These are phyloP conservation scores for Abrus pulchellus DNA, from an alignment of 306 rosid species.

Conservation along the genomic window DNA sequence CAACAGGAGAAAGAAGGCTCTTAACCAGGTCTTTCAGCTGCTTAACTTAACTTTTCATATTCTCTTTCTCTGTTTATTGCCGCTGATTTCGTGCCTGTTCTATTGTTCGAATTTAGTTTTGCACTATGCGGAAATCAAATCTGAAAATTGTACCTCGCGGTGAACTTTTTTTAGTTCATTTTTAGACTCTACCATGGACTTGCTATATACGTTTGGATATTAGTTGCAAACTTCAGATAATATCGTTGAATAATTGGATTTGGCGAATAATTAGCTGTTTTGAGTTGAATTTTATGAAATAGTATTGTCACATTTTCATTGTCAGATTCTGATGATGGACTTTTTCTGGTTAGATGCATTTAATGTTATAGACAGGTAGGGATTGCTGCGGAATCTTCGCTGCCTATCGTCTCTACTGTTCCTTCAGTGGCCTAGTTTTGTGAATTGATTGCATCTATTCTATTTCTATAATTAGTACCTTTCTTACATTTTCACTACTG, in stretches of 20 bases:
- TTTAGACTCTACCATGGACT: background rate
- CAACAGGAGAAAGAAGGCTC: constrained; percentile 57
- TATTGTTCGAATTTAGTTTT: no score
- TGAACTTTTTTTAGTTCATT: constrained; percentile 2
- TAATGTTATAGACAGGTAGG: background rate
- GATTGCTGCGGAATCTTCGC: background rate
- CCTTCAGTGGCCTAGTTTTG: background rate
- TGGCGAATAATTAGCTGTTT: constrained; percentile 14
- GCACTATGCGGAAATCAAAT: background rate
- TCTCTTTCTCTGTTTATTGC: background rate
- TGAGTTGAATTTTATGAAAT: background rate
- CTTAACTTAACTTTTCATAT: background rate
- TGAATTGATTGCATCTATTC: constrained; percentile 39
- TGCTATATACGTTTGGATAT: background rate
- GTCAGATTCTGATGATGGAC: background rate
- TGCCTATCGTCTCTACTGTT: background rate
- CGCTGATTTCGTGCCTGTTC: background rate
- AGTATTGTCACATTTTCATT: background rate
- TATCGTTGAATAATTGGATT: background rate
- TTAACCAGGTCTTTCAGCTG: constrained; percentile 57
- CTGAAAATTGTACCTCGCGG: background rate
- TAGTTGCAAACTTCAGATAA: background rate
- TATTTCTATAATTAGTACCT: constrained; percentile 2
- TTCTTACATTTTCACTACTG: constrained; percentile 32
- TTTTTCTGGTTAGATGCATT: constrained; percentile 30